phyloP scores from a whole-genome alignment of 768 basidiomycete genomes.

The Crucibulum laeve region DNA sequence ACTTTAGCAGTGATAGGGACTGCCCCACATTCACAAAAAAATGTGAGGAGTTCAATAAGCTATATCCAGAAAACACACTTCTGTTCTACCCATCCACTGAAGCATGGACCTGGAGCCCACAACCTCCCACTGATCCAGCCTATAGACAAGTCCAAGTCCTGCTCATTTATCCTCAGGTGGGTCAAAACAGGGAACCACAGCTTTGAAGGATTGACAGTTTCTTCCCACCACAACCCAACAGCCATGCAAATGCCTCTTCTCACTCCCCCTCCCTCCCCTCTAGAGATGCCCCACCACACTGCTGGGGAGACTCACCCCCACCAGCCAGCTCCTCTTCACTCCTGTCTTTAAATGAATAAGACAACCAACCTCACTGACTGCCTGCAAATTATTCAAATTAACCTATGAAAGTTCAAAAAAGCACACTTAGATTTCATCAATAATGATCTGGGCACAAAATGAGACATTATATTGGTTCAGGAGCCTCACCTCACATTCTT shows the following conservation, averaged over 20 bases:
- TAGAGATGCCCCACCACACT: too few species aligned
- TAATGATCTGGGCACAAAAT: background rate
- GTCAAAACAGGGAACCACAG: background rate
- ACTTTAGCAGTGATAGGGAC: background rate
- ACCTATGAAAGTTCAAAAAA: background rate
- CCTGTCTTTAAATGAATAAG: background rate
- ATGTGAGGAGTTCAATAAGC: too few species aligned
- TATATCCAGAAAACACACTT: background rate
- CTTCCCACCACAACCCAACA: too few species aligned
- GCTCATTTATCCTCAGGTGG: background rate
- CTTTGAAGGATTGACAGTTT: too few species aligned
- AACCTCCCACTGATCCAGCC: background rate
- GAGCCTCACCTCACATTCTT: too few species aligned
- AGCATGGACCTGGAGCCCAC: background rate
- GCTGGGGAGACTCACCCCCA: too few species aligned
- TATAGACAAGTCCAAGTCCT: background rate
- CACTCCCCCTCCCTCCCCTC: too few species aligned
- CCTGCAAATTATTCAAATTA: background rate
- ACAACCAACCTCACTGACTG: background rate
- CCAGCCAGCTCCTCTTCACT: too few species aligned
- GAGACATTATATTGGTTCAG: background rate
- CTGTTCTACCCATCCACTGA: background rate
- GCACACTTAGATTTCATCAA: background rate
- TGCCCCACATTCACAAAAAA: background rate
- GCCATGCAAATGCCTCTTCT: too few species aligned